Conservation (phyloP, 352 stramenopile genomes). For the Thalassiosira ordinaria region DNA sequence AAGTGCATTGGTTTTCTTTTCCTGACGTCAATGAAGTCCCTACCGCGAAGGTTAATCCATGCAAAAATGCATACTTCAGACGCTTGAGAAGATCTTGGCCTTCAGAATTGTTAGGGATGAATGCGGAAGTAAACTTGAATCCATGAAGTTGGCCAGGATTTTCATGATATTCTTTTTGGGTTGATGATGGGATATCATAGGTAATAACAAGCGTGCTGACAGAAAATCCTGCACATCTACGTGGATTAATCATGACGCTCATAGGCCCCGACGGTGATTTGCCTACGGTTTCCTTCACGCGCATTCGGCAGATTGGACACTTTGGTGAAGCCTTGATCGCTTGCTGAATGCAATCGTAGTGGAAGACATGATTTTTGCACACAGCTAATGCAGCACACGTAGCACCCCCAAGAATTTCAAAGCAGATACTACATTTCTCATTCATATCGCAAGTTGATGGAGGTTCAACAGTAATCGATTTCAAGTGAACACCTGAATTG, state of each 20-base stretch:
- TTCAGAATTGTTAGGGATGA: slow-evolving; percentile 39
- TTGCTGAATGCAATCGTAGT: slow-evolving; percentile 45
- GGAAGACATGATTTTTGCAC: slow-evolving; percentile 52
- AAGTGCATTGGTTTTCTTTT: slow-evolving; percentile 35
- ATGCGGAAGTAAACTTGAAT: slow-evolving; percentile 8
- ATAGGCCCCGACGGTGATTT: slow-evolving; percentile 52
- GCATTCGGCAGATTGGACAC: slow-evolving; percentile 38
- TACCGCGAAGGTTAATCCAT: slow-evolving; percentile 52
- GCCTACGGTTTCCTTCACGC: slow-evolving; percentile 24
- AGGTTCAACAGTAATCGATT: slow-evolving; percentile 10
- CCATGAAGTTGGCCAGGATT: slow-evolving; percentile 19
- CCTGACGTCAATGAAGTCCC: slow-evolving; percentile 60
- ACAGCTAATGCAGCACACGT: background rate
- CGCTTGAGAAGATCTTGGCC: slow-evolving; percentile 34
- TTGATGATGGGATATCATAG: slow-evolving; percentile 5
- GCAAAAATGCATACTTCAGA: slow-evolving; percentile 54
- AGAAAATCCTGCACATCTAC: background rate
- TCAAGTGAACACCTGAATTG: background rate
- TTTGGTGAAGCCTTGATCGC: slow-evolving; percentile 10
- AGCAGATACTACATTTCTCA: background rate
- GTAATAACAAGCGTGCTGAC: slow-evolving; percentile 22
- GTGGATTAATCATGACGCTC: slow-evolving; percentile 18
- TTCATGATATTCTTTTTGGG: slow-evolving; percentile 29
- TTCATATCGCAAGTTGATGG: slow-evolving; percentile 9
- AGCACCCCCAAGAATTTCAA: background rate